phyloP scores from a whole-genome alignment of 768 basidiomycete genomes.

The Amanita inopinata region DNA sequence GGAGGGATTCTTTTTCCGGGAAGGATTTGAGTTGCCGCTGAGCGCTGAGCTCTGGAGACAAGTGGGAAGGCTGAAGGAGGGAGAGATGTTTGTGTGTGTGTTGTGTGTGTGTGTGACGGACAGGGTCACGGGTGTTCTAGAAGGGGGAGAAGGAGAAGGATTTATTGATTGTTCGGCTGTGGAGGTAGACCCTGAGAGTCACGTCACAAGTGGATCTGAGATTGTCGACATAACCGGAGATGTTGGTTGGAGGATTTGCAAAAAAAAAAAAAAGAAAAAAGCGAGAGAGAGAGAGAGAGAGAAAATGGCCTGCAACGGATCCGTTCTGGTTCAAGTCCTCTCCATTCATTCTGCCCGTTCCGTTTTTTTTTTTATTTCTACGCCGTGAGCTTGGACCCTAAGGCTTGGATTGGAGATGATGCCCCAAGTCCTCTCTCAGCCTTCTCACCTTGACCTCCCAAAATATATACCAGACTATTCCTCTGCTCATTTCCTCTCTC shows the following conservation, averaged over 20 bases:
- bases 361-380: slow-evolving; percentile 13
- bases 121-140: slow-evolving; percentile 16
- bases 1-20: too few species aligned
- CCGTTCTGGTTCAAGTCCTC: slow-evolving; percentile 12
- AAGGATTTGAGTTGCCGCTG: slow-evolving; percentile 15
- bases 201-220: slow-evolving; percentile 25
- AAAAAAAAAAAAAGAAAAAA: too few species aligned
- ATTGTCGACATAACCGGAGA: slow-evolving; percentile 19
- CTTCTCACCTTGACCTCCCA: slow-evolving; percentile 16
- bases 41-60: slow-evolving; percentile 11
- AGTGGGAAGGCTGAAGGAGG: slow-evolving; percentile 15
- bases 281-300: slow-evolving; percentile 1
- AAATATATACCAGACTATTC: slow-evolving; percentile 17
- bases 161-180: slow-evolving; percentile 23
- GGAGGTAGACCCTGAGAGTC: slow-evolving; percentile 14
- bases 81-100: too few species aligned
- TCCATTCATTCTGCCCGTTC: slow-evolving; percentile 11
- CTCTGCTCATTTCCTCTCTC: slow-evolving; percentile 12
- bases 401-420: slow-evolving; percentile 15
- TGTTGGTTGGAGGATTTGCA: slow-evolving; percentile 10
- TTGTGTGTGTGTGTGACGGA: slow-evolving; percentile 18
- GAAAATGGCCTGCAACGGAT: slow-evolving; percentile 14
- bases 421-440: slow-evolving; percentile 15
- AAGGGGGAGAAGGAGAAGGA: slow-evolving; percentile 21
- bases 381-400: slow-evolving; percentile 8